Conservation (phyloP, 495 filamentous ascomycete genomes). For the Penicillium maclennaniae region DNA sequence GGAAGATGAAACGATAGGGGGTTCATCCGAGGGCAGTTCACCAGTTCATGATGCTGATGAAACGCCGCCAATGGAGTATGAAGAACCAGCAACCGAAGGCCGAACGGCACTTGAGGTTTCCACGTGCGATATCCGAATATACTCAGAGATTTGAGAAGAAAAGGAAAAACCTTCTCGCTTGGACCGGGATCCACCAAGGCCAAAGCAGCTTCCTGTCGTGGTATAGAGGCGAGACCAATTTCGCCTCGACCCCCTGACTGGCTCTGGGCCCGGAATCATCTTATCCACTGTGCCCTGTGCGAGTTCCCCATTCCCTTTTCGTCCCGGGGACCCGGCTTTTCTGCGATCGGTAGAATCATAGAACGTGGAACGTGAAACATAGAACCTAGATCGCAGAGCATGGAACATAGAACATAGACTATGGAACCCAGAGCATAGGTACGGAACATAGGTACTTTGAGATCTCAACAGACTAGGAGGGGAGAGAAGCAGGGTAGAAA, state of each 20-base stretch:
- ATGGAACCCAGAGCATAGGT: too few species aligned
- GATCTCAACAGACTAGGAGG: too few species aligned
- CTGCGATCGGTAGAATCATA: too few species aligned
- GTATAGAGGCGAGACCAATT: conserved; percentile 3
- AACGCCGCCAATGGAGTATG: not conserved
- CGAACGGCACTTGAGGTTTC: conserved; percentile 1
- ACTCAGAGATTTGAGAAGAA: not conserved
- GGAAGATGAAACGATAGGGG: too few species aligned
- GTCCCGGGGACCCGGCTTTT: not conserved
- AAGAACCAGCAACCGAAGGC: not conserved
- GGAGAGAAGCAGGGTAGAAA: too few species aligned
- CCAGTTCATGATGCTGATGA: not conserved
- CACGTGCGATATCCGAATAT: conserved; percentile 1
- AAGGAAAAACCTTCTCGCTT: not conserved
- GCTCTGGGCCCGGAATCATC: not conserved
- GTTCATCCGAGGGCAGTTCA: too few species aligned
- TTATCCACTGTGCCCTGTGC: not conserved
- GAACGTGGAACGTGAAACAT: too few species aligned
- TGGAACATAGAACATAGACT: too few species aligned
- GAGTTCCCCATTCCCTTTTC: not conserved
- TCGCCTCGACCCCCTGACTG: conserved; percentile 1
- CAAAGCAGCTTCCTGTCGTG: conserved; percentile 17
- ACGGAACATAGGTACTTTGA: too few species aligned
- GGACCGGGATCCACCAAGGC: conserved; percentile 6
- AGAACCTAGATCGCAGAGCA: too few species aligned